Percentiles rank a stretch among this genome's conserved stretches.
Evolutionary conservation across 495 filamentous ascomycete species (phyloP).

Genomic region (Penicillium daleae): DNA sequence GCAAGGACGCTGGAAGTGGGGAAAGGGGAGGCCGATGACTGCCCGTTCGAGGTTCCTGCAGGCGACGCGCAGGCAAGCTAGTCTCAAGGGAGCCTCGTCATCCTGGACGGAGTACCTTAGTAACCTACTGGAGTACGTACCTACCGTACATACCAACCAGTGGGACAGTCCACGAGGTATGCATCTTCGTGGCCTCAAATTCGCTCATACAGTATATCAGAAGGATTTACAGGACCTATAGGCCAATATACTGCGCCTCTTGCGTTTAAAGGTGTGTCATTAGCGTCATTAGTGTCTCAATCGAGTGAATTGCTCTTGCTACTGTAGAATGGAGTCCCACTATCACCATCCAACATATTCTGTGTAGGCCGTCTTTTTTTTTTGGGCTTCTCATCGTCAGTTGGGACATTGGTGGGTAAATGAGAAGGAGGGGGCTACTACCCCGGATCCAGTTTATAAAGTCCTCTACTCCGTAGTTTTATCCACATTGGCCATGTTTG

Average conservation of each 20-base stretch:
- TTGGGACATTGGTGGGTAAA: neutral
- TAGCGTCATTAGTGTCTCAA: neutral
- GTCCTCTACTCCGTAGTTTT: neutral
- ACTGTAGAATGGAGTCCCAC: too few relatives aligned
- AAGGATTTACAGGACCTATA: neutral
- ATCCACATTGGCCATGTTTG: neutral
- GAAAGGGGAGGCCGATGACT: slow-evolving; percentile 9
- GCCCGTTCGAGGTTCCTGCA: slow-evolving; percentile 36
- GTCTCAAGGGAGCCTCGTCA: neutral
- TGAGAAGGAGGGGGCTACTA: neutral
- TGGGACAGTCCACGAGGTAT: neutral
- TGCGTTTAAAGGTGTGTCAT: neutral
- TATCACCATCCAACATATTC: too few relatives aligned
- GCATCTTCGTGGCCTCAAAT: neutral
- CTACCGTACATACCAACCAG: neutral
- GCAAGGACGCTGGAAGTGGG: neutral
- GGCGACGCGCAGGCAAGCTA: slow-evolving; percentile 9
- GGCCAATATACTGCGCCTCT: neutral
- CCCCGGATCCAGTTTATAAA: neutral
- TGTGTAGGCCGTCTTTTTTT: neutral
- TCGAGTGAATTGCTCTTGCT: neutral
- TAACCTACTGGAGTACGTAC: neutral
- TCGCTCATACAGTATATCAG: neutral
- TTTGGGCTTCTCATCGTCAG: neutral
- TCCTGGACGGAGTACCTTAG: neutral